Conservation (phyloP, 2,329 filamentous ascomycete species). For the Truncatella angustata region DNA sequence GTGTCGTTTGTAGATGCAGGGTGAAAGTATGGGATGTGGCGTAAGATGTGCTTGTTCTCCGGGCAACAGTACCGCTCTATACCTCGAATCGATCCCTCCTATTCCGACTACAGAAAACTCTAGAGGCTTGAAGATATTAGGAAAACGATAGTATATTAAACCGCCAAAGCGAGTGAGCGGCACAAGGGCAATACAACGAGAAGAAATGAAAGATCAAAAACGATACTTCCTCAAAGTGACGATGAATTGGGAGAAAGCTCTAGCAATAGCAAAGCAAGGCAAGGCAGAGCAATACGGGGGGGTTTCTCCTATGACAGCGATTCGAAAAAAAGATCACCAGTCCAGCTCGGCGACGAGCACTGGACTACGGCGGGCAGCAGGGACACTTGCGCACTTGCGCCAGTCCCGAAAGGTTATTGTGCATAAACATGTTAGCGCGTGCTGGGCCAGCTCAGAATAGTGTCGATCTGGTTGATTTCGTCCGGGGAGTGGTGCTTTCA, state of each 20-base stretch:
- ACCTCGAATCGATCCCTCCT: conserved; percentile 4
- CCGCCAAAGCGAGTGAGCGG: conserved; percentile 61
- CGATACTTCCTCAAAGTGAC: conserved; percentile 3
- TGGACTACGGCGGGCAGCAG: conserved; percentile 10
- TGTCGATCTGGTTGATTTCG: conserved; percentile 11
- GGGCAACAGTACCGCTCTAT: conserved; percentile 8
- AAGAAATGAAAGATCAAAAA: conserved; percentile 14
- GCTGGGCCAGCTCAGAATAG: conserved; percentile 11
- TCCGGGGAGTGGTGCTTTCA: conserved; percentile 2
- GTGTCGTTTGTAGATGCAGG: background rate
- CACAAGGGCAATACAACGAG: conserved; percentile 12
- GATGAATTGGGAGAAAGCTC: conserved; percentile 1
- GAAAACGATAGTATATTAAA: conserved; percentile 33
- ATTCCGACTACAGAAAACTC: conserved; percentile 14
- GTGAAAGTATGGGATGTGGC: conserved; percentile 4
- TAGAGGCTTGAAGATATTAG: conserved; percentile 25
- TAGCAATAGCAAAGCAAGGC: background rate
- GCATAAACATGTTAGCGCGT: conserved; percentile 14
- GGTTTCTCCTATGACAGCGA: conserved; percentile 6
- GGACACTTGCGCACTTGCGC: conserved; percentile 11
- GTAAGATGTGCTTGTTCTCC: conserved; percentile 1
- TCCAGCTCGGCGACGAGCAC: background rate
- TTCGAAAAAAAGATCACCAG: conserved; percentile 13
- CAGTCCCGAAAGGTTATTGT: conserved; percentile 14
- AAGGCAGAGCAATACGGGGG: no score